Conservation (phyloP, 164 flowering plant genomes). For the Euptelea pleiosperma region DNA sequence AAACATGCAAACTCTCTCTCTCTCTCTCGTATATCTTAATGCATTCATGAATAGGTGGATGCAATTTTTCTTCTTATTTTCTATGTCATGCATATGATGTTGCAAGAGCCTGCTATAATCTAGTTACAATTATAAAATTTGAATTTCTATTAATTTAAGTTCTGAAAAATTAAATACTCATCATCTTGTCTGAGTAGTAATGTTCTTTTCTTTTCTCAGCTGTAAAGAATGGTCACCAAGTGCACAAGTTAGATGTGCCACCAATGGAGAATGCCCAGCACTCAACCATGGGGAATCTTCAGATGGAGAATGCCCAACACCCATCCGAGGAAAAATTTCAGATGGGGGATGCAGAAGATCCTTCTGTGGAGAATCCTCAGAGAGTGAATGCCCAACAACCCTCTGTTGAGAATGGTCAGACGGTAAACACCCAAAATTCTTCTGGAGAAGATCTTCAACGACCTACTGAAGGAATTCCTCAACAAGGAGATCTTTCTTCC, state of each 20-base stretch:
- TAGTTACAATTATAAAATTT: not conserved
- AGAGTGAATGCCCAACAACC: too few species aligned
- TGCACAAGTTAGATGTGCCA: too few species aligned
- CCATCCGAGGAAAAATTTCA: conserved; percentile 16
- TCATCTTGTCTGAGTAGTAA: not conserved
- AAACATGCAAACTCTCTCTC: too few species aligned
- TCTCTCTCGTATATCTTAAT: too few species aligned
- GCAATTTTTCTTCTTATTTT: too few species aligned
- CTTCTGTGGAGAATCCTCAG: conserved; percentile 10
- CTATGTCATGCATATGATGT: not conserved
- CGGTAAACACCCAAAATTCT: conserved; percentile 18
- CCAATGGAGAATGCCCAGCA: conserved; percentile 24
- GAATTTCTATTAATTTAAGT: not conserved
- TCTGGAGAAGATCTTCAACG: conserved; percentile 26
- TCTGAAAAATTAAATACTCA: not conserved
- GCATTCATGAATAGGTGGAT: too few species aligned
- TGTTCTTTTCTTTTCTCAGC: conserved; percentile 21
- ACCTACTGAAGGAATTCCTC: conserved; percentile 19
- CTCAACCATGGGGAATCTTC: conserved; percentile 4
- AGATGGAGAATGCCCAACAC: conserved; percentile 16
- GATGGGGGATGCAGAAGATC: conserved; percentile 9
- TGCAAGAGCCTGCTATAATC: not conserved
- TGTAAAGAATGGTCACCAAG: conserved; percentile 13
- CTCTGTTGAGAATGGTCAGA: too few species aligned
- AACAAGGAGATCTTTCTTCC: conserved; percentile 30